A percentile compares a stretch with the other conserved stretches of the same genome.
phyloP scores from a whole-genome alignment of 2,329 filamentous ascomycete species.

The Ramularia collo-cygni region DNA sequence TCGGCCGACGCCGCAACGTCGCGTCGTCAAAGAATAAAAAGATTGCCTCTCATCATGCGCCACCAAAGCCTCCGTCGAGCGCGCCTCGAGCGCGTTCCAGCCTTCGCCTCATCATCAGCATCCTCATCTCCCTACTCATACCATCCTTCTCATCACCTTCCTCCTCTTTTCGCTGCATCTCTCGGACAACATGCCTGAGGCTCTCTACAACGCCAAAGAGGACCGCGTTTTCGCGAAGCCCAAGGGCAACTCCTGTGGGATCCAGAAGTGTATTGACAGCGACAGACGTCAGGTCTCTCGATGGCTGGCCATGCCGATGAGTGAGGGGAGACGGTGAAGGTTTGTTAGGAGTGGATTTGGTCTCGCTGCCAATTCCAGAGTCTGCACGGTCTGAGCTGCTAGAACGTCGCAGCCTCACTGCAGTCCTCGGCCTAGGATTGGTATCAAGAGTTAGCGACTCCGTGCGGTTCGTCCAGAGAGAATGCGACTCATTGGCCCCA shows the following conservation, averaged over 20 bases:
- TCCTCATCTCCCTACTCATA: no score
- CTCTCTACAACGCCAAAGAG: conserved; percentile 45
- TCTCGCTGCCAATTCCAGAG: conserved; percentile 23
- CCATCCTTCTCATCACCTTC: conserved; percentile 51
- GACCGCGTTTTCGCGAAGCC: conserved; percentile 50
- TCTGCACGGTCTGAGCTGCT: conserved; percentile 27
- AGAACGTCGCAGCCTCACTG: conserved; percentile 6
- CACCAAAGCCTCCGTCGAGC: conserved; percentile 52
- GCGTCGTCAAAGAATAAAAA: no score
- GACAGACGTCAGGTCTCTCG: conserved; percentile 20
- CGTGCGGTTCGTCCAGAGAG: conserved; percentile 2
- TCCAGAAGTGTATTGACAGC: conserved; percentile 31
- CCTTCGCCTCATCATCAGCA: conserved; percentile 51
- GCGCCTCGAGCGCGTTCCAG: conserved; percentile 68
- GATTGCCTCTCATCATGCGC: no score
- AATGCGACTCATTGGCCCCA: no score
- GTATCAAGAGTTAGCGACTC: conserved; percentile 1
- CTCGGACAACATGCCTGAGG: conserved; percentile 47
- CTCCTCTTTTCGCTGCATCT: conserved; percentile 42
- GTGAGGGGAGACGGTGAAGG: no score
- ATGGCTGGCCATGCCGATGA: no score
- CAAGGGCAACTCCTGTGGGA: conserved; percentile 35
- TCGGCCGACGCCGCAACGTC: no score
- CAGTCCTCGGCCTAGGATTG: conserved; percentile 4
- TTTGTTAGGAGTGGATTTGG: no score